A percentile compares a stretch with the other conserved stretches of the same genome.
phyloP scores from a whole-genome alignment of 805 yeast species.

The Hyphopichia homilentoma region DNA sequence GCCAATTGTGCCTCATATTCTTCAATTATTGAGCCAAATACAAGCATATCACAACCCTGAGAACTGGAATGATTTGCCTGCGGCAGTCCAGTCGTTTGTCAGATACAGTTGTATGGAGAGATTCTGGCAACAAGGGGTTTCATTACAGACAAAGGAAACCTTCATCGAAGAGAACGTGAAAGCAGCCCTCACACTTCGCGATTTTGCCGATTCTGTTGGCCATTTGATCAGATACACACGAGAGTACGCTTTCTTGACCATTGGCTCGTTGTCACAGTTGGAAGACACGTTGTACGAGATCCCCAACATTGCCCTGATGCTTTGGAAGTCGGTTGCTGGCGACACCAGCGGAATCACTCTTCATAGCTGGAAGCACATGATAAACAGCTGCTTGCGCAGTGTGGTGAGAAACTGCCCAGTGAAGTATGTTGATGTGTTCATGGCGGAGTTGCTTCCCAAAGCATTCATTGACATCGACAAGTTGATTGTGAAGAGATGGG shows the following conservation, averaged over 20 bases:
- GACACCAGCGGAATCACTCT: conserved; percentile 81
- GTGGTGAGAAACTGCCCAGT: conserved; percentile 87
- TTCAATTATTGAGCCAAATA: conserved; percentile 83
- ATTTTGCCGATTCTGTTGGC: conserved; percentile 97
- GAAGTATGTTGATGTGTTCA: conserved; percentile 59
- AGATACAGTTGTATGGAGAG: conserved; percentile 84
- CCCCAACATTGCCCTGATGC: conserved; percentile 69
- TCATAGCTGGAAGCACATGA: conserved; percentile 97
- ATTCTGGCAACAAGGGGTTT: conserved; percentile 98
- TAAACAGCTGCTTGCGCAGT: conserved; percentile 82
- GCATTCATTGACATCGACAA: conserved; percentile 70
- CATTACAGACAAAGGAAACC: conserved; percentile 89
- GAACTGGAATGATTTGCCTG: conserved; percentile 85
- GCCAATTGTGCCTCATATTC: conserved; percentile 86
- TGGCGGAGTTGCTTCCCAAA: conserved; percentile 75
- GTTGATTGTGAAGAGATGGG: conserved; percentile 77
- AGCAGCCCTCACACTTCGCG: conserved; percentile 90
- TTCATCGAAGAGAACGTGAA: conserved; percentile 91
- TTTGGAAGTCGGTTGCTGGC: conserved; percentile 88
- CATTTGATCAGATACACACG: conserved; percentile 93
- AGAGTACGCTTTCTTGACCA: conserved; percentile 88
- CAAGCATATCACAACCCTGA: conserved; percentile 93
- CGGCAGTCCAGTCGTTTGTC: conserved; percentile 90
- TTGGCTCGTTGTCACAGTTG: conserved; percentile 84
- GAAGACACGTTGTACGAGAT: conserved; percentile 87